A percentile compares a stretch with the other conserved stretches of the same genome.
Evolutionary conservation across 352 stramenopile species (phyloP).

Genomic region (Pythium chondricola): DNA sequence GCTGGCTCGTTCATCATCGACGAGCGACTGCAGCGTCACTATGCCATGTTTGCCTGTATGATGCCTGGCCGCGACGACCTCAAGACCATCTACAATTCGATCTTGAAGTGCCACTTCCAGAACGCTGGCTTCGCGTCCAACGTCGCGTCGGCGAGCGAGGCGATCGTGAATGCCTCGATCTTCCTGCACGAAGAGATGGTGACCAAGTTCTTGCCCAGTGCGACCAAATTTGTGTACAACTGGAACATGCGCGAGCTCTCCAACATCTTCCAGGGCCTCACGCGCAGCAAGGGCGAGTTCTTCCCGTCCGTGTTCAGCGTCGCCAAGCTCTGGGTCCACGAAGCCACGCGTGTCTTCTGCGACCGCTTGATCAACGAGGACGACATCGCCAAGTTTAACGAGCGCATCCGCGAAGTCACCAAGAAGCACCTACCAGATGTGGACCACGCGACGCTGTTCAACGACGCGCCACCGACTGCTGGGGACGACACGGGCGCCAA

Average conservation of each 20-base stretch:
- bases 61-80: constrained; percentile 94
- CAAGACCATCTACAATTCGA: constrained; percentile 94
- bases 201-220: constrained; percentile 92
- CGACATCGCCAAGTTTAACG: constrained; percentile 91
- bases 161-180: constrained; percentile 89
- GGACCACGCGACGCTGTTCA: constrained; percentile 81
- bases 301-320: constrained; percentile 86
- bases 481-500: constrained; percentile 25
- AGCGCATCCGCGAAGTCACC: constrained; percentile 87
- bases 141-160: constrained; percentile 65
- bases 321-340: constrained; percentile 93
- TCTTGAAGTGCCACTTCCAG: constrained; percentile 92
- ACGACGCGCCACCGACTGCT: constrained; percentile 34
- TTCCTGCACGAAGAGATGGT: constrained; percentile 91
- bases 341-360: constrained; percentile 95
- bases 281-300: constrained; percentile 89
- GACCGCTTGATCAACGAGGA: constrained; percentile 95
- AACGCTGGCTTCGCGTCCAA: constrained; percentile 65
- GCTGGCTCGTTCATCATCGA: constrained; percentile 96
- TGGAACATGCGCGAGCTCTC: constrained; percentile 97
- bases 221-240: constrained; percentile 98
- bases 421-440: constrained; percentile 91
- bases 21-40: constrained; percentile 94
- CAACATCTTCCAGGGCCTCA: constrained; percentile 96
- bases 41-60: constrained; percentile 93